Conservation (phyloP, 805 yeast genomes). For the Candida germanica region DNA sequence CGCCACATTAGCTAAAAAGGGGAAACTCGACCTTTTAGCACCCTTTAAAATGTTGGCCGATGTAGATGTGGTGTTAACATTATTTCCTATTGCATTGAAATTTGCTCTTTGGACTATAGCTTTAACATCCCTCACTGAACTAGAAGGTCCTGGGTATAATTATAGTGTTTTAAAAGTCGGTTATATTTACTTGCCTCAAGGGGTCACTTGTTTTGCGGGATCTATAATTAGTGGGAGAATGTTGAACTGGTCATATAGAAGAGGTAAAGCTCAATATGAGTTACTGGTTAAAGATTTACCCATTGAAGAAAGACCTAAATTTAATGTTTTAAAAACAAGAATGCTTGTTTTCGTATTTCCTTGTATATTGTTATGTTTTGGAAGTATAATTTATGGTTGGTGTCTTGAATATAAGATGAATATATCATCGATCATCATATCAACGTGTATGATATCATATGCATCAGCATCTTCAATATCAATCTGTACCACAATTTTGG, state of each 20-base stretch:
- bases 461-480: slow-evolving; percentile 59
- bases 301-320: slow-evolving; percentile 32
- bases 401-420: slow-evolving; percentile 48
- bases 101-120: slow-evolving; percentile 70
- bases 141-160: slow-evolving; percentile 46
- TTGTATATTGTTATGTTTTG: slow-evolving; percentile 37
- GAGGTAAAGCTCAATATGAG: slow-evolving; percentile 19
- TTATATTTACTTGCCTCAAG: slow-evolving; percentile 70
- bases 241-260: slow-evolving; percentile 50
- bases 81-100: slow-evolving; percentile 59
- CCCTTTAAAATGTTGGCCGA: slow-evolving; percentile 43
- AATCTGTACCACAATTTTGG: slow-evolving; percentile 60
- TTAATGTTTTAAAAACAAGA: slow-evolving; percentile 57
- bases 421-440: slow-evolving; percentile 55
- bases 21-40: slow-evolving; percentile 23
- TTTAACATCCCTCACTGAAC: slow-evolving; percentile 57
- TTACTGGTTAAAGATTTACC: slow-evolving; percentile 20
- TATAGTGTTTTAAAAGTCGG: slow-evolving; percentile 61
- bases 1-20: slow-evolving; percentile 13
- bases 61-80: slow-evolving; percentile 44
- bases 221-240: slow-evolving; percentile 56
- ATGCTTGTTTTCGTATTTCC: slow-evolving; percentile 35
- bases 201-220: slow-evolving; percentile 62
- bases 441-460: slow-evolving; percentile 54
- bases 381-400: slow-evolving; percentile 63